Base-by-base conservation (phyloP, 306 rosid genomes). In the Citrullus amarus region DNA sequence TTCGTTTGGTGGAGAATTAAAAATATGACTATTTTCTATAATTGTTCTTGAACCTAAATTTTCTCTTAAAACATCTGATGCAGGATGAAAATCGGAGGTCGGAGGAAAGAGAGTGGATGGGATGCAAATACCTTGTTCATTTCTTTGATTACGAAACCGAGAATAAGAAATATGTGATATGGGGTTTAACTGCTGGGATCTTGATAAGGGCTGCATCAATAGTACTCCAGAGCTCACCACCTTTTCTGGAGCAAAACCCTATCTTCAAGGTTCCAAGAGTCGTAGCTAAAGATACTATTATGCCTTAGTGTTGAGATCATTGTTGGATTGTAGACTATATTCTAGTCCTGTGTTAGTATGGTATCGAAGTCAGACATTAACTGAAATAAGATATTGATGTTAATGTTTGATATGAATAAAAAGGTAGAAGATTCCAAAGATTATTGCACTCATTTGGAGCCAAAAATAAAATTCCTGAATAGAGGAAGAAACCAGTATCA, bases 121-220 rank as follows among this genome's bases (percentile, higher is more conserved):
- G 97, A 56, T 80, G 86, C 89, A 92, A 91, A 83, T 95, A 85
- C 80, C 81, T 92, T 77, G 25, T 92, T 80, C 98, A 95, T 84
- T 85, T 60, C 88, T 95, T 95, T 50, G 93, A 95, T 82, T 88
- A 91, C 25, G 90, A 88, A 61, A 80, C 82, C 1, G 84, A 86
- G 72, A 75, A 86, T 61, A 86, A 85, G 55, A 88, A 89, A 77
- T 95, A 85, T 80, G 65, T 89, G 55, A 90, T 95, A 67, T 95
- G 98, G 98, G 97, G 98, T 38, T 87, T 95, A 72, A 95, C 98
- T 18, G 98, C 97, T 36, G 97, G 97, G 77, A 86, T 95, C 82
- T 95, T 92, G 89, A 91, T 95, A 62, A 88, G 90, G 83, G 97
- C 97, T 62, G 98, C 98, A 48, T 91, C 98, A 59, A 84, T 92